Percentiles rank a stretch among this genome's conserved stretches.
Evolutionary conservation across 352 stramenopile species (phyloP).

Genomic region (Phytopythium boreale): DNA sequence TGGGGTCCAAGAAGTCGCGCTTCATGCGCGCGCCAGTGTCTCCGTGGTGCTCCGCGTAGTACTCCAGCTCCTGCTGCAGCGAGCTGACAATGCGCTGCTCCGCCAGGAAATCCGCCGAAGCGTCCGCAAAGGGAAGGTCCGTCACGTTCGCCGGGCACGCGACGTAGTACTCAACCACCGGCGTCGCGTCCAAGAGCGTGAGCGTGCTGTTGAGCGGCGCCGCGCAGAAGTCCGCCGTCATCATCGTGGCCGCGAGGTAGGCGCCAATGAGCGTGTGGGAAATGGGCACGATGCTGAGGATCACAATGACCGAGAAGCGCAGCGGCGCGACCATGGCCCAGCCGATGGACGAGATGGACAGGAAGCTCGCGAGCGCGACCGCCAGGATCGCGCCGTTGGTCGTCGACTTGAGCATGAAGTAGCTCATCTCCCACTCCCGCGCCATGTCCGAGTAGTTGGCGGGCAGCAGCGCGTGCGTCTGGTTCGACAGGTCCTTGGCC

Average conservation of each 20-base stretch:
- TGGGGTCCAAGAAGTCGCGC: constrained; percentile 69
- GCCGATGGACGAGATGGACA: constrained; percentile 77
- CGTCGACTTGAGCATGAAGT: constrained; percentile 80
- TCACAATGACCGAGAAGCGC: constrained; percentile 70
- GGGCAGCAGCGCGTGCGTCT: constrained; percentile 47
- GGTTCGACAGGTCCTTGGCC: constrained; percentile 49
- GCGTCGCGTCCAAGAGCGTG: constrained; percentile 48
- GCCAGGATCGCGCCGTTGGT: constrained; percentile 79
- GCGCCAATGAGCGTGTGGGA: constrained; percentile 78
- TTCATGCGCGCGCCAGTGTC: constrained; percentile 59
- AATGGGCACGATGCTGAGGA: constrained; percentile 72
- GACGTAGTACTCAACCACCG: constrained; percentile 58
- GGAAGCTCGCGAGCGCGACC: constrained; percentile 67
- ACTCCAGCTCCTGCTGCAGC: constrained; percentile 50
- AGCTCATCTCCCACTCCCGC: constrained; percentile 62
- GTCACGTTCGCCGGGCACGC: constrained; percentile 53
- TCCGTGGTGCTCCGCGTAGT: constrained; percentile 46
- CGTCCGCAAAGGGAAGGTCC: constrained; percentile 35
- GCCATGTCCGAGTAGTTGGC: constrained; percentile 53
- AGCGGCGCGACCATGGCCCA: constrained; percentile 78
- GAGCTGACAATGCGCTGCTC: constrained; percentile 19
- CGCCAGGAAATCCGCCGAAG: constrained; percentile 20
- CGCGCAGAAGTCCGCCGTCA: constrained; percentile 80
- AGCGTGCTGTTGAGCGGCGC: constrained; percentile 63
- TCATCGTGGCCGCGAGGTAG: constrained; percentile 76